phyloP scores from a whole-genome alignment of 768 basidiomycete species.

The Dendrothele bispora region DNA sequence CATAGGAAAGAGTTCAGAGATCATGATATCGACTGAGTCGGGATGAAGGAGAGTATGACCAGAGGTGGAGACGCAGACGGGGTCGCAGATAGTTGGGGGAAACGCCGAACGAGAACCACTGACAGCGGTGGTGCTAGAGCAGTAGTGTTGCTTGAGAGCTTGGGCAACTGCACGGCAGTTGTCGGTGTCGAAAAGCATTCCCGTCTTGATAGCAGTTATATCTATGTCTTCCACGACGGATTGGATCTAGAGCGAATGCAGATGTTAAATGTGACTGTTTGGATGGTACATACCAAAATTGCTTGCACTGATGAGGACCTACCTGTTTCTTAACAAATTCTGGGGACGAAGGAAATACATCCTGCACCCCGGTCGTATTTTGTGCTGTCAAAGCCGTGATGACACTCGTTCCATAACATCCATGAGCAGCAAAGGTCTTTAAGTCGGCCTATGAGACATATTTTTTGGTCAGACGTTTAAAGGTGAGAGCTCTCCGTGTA shows the following conservation, averaged over 20 bases:
- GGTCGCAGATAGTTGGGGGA: slow-evolving; percentile 77
- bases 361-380: slow-evolving; percentile 84
- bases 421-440: slow-evolving; percentile 77
- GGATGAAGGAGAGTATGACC: slow-evolving; percentile 75
- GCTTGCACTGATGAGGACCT: slow-evolving; percentile 19
- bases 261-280: too few species aligned
- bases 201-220: slow-evolving; percentile 78
- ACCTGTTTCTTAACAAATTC: slow-evolving; percentile 78
- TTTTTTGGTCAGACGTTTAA: neutral
- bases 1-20: slow-evolving; percentile 67
- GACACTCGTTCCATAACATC: slow-evolving; percentile 79
- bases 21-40: slow-evolving; percentile 61
- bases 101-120: slow-evolving; percentile 17
- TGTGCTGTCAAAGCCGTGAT: slow-evolving; percentile 89
- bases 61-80: slow-evolving; percentile 89
- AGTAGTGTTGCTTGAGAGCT: slow-evolving; percentile 46
- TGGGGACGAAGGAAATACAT: slow-evolving; percentile 64
- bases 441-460: slow-evolving; percentile 68
- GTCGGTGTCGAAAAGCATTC: slow-evolving; percentile 76
- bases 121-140: neutral
- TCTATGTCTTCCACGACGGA: slow-evolving; percentile 74
- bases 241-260: too few species aligned
- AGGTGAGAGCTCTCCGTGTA: neutral
- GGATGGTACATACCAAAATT: too few species aligned
- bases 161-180: slow-evolving; percentile 52